Evolutionary conservation across 2,329 filamentous ascomycete species (phyloP).

Genomic region (Pezicula radicicola): DNA sequence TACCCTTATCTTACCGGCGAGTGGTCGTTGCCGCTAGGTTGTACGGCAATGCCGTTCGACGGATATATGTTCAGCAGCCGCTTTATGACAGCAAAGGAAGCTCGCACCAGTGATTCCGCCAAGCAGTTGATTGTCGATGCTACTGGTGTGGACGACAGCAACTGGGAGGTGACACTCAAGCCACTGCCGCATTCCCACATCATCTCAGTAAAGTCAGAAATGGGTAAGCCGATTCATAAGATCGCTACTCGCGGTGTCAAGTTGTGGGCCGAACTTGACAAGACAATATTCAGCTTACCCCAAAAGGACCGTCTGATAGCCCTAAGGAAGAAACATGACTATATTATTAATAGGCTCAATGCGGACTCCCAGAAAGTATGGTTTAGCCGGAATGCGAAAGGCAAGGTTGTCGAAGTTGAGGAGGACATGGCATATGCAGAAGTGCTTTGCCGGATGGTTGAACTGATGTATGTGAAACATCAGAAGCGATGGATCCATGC

Average conservation of each 20-base stretch:
- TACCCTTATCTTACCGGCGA: constrained; percentile 88
- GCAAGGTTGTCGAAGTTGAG: constrained; percentile 81
- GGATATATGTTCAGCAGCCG: constrained; percentile 89
- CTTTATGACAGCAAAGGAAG: constrained; percentile 94
- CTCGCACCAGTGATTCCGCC: constrained; percentile 79
- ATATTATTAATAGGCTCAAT: constrained; percentile 95
- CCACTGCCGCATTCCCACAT: constrained; percentile 91
- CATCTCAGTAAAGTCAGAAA: constrained; percentile 95
- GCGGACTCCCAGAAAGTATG: constrained; percentile 96
- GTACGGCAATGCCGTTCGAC: constrained; percentile 92
- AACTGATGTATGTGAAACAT: too few species aligned
- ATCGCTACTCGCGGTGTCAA: constrained; percentile 91
- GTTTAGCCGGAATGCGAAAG: constrained; percentile 83
- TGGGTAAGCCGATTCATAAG: constrained; percentile 99
- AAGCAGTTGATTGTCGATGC: constrained; percentile 90
- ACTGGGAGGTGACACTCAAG: constrained; percentile 95
- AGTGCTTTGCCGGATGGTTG: too few species aligned
- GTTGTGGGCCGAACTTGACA: constrained; percentile 99
- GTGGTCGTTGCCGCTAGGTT: constrained; percentile 85
- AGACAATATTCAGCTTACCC: constrained; percentile 96
- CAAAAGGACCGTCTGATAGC: constrained; percentile 76
- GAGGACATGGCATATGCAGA: constrained; percentile 96
- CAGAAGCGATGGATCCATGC: too few species aligned
- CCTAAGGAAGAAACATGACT: constrained; percentile 81
- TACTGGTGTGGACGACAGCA: constrained; percentile 72